phyloP scores from a whole-genome alignment of 2,329 filamentous ascomycete species.

The Ramularia collo-cygni region DNA sequence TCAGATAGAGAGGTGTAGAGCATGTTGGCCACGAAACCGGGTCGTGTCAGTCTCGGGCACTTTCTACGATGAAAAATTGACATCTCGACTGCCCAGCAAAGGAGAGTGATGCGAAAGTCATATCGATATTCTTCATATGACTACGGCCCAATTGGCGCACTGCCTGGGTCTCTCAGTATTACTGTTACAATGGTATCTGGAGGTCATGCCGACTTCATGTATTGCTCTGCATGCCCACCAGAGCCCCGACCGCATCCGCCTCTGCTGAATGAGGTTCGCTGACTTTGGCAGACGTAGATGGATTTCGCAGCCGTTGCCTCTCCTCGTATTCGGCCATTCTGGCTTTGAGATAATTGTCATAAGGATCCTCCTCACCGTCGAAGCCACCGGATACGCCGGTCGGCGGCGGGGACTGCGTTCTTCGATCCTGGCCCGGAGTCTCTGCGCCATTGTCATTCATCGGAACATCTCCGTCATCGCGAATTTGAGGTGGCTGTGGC shows the following conservation, averaged over 20 bases:
- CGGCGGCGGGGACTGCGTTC: conserved; percentile 23
- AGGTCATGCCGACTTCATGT: not conserved
- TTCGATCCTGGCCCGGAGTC: conserved; percentile 3
- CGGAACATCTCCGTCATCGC: conserved; percentile 6
- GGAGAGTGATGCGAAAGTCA: too few species aligned
- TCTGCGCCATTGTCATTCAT: conserved; percentile 9
- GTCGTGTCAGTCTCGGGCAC: too few species aligned
- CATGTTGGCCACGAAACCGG: not conserved
- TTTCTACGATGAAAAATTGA: too few species aligned
- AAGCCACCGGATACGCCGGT: conserved; percentile 26
- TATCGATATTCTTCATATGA: too few species aligned
- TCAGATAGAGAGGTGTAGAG: conserved; percentile 8
- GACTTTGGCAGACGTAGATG: conserved; percentile 22
- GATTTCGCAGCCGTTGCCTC: conserved; percentile 20
- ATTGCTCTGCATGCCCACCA: conserved; percentile 20
- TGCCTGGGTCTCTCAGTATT: not conserved
- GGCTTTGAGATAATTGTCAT: conserved; percentile 28
- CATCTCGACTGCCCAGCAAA: too few species aligned
- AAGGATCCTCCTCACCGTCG: conserved; percentile 29
- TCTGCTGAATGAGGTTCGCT: conserved; percentile 14
- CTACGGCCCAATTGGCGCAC: conserved; percentile 2
- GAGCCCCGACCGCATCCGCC: conserved; percentile 23
- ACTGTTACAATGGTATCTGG: not conserved
- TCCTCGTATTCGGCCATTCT: conserved; percentile 26
- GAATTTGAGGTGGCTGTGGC: conserved; percentile 2